Evolutionary conservation across 2,329 filamentous ascomycete species (phyloP).

Genomic region (Alternaria sp.): DNA sequence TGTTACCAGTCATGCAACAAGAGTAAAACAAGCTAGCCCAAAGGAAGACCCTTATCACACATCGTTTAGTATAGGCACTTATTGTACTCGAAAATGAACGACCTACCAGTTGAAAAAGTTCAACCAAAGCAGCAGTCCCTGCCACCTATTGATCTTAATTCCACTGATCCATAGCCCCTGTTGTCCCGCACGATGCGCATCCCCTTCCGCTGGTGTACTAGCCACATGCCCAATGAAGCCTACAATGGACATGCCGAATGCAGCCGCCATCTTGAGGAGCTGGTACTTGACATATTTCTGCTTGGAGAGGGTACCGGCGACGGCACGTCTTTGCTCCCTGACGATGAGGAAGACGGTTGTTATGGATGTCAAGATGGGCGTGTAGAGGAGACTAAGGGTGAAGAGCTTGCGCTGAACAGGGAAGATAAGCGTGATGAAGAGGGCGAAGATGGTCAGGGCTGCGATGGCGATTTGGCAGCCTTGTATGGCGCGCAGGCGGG

Average conservation of each 20-base stretch:
- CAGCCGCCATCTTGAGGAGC: conserved; percentile 32
- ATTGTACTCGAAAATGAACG: no score
- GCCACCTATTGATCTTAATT: conserved; percentile 32
- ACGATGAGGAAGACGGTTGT: conserved; percentile 31
- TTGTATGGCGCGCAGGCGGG: conserved; percentile 33
- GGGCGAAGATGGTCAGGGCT: conserved; percentile 24
- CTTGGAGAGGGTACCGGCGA: conserved; percentile 29
- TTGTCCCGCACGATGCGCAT: conserved; percentile 17
- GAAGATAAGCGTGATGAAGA: conserved; percentile 31
- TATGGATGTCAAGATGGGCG: conserved; percentile 31
- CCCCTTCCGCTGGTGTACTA: conserved; percentile 14
- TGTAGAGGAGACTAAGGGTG: conserved; percentile 37
- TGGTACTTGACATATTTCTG: conserved; percentile 38
- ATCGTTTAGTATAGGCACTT: background rate
- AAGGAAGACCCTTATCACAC: conserved; percentile 31
- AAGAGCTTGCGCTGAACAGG: conserved; percentile 32
- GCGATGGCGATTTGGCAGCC: conserved; percentile 28
- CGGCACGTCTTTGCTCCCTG: conserved; percentile 31
- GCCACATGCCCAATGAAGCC: conserved; percentile 26
- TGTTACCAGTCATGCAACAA: conserved; percentile 36
- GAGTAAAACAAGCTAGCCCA: conserved; percentile 40
- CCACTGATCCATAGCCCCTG: conserved; percentile 30
- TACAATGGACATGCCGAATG: conserved; percentile 30
- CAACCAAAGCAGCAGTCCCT: conserved; percentile 33
- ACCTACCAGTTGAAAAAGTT: conserved; percentile 40